Percentiles rank a stretch among this genome's conserved stretches.
Conservation (phyloP, 306 rosid genomes). For the Fagus sylvatica region DNA sequence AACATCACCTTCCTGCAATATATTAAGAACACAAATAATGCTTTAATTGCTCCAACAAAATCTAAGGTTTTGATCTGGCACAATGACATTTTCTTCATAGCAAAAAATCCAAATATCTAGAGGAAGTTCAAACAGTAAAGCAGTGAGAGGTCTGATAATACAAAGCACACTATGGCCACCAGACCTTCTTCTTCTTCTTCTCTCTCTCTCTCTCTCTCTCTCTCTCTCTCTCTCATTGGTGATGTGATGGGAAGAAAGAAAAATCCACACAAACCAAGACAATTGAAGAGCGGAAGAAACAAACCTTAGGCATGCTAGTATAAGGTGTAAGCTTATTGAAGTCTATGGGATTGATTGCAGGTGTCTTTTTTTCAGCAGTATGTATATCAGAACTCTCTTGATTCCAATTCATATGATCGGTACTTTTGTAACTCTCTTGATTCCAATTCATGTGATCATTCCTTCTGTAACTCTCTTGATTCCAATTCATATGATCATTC, state of each 20-base stretch:
- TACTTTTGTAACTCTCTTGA: too few species aligned
- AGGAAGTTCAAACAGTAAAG: background rate
- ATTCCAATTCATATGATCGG: too few species aligned
- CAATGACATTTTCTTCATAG: background rate
- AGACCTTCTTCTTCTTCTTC: too few species aligned
- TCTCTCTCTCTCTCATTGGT: background rate
- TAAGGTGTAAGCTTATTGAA: slow-evolving; percentile 66
- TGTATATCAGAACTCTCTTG: slow-evolving; percentile 31
- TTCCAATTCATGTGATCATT: too few species aligned
- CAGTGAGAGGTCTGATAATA: background rate
- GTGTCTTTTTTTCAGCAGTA: slow-evolving; percentile 39
- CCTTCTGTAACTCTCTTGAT: background rate
- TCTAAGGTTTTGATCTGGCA: background rate
- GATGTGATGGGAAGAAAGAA: background rate
- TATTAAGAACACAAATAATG: slow-evolving; percentile 17
- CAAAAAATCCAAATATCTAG: background rate
- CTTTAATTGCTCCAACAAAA: background rate
- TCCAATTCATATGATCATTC: slow-evolving; percentile 30
- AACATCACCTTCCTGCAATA: slow-evolving; percentile 66
- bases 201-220: too few species aligned
- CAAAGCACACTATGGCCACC: background rate
- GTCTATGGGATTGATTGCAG: slow-evolving; percentile 36
- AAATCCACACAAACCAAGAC: slow-evolving; percentile 1
- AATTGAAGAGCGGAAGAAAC: slow-evolving; percentile 10
- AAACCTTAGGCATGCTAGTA: slow-evolving; percentile 69